Evolutionary conservation across 2,329 filamentous ascomycete genomes (phyloP).

Genomic region (Epichloe festucae): DNA sequence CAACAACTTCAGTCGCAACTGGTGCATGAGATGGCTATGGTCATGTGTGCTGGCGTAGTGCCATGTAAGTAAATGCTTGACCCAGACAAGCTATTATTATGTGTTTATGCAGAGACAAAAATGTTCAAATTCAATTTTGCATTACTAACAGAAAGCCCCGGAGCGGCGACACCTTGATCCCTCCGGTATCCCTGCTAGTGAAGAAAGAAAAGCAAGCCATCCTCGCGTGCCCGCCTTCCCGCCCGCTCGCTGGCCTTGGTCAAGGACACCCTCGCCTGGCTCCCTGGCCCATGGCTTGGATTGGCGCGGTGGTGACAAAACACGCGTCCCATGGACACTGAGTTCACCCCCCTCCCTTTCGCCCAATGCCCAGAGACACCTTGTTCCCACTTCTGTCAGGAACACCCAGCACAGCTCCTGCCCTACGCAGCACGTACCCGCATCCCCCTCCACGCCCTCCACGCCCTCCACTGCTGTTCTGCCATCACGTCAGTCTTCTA

Average conservation of each 20-base stretch:
- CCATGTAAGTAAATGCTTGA: too few relatives aligned
- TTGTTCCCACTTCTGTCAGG: not conserved
- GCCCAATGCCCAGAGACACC: not conserved
- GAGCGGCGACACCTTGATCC: not conserved
- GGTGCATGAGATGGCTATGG: too few relatives aligned
- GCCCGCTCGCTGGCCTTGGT: conserved; percentile 1
- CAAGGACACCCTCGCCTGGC: not conserved
- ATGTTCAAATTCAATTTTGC: too few relatives aligned
- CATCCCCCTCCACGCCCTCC: not conserved
- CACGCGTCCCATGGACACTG: not conserved
- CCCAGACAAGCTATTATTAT: too few relatives aligned
- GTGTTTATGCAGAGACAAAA: too few relatives aligned
- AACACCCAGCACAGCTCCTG: not conserved
- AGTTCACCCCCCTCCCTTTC: not conserved
- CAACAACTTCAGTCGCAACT: too few relatives aligned
- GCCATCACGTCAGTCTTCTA: too few relatives aligned
- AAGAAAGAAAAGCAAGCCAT: conserved; percentile 1
- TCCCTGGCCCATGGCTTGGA: not conserved
- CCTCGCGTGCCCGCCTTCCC: conserved; percentile 2
- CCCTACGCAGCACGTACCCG: not conserved
- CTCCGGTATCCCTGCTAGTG: not conserved
- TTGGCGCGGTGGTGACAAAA: not conserved
- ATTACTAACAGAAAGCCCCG: too few relatives aligned
- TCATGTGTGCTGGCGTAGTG: too few relatives aligned
- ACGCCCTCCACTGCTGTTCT: not conserved